A percentile compares a stretch with the other conserved stretches of the same genome.
These are phyloP conservation scores for Leucogyrophana mollusca DNA, from an alignment of 768 basidiomycete species.

Conservation along the genomic window DNA sequence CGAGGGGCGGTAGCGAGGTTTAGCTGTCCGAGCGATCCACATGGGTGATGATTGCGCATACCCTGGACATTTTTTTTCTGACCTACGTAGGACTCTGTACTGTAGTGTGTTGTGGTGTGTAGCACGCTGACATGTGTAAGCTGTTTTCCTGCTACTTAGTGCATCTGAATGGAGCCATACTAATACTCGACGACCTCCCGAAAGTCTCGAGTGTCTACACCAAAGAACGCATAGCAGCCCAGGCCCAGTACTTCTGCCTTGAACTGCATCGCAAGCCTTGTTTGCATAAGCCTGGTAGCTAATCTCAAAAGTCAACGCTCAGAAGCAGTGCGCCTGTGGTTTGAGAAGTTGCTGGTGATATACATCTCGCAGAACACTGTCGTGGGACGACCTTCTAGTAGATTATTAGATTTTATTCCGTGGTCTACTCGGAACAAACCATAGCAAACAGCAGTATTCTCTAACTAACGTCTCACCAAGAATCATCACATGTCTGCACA, in stretches of 20 bases:
- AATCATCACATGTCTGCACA: background rate
- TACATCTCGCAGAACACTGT: too few relatives aligned
- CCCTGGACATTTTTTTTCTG: background rate
- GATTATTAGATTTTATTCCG: constrained; percentile 13
- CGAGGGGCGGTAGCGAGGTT: constrained; percentile 23
- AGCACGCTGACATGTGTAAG: background rate
- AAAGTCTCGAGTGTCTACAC: too few relatives aligned
- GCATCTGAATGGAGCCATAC: background rate
- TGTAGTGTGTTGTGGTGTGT: too few relatives aligned
- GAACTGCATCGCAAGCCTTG: too few relatives aligned
- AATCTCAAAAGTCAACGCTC: too few relatives aligned
- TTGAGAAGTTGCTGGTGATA: too few relatives aligned
- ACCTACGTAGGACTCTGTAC: too few relatives aligned
- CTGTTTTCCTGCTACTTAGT: background rate
- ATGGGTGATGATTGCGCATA: background rate
- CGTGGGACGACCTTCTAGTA: background rate
- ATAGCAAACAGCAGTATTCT: constrained; percentile 12
- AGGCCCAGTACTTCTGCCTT: too few relatives aligned
- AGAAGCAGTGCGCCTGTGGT: too few relatives aligned
- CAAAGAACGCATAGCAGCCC: too few relatives aligned
- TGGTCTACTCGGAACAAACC: constrained; percentile 18
- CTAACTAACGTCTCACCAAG: constrained; percentile 15
- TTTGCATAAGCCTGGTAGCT: too few relatives aligned
- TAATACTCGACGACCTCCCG: background rate
- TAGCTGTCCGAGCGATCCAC: constrained; percentile 6